Evolutionary conservation across 768 basidiomycete species (phyloP), one percentile per base, ranked within the genome.

Genomic region (Glaciozyma martinii): DNA sequence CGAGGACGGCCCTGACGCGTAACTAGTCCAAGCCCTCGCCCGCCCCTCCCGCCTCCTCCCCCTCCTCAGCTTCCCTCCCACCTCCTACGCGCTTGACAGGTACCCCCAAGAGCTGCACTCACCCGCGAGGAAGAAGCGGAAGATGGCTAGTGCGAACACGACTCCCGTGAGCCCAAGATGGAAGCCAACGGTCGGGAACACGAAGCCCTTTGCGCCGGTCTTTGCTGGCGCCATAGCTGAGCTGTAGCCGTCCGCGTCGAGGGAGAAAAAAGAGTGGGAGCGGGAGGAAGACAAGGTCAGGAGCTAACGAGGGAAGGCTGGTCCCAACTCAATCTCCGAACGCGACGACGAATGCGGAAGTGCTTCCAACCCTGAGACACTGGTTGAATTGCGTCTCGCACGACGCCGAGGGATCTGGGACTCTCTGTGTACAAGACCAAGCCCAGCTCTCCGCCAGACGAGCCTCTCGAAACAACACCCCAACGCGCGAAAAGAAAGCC

Each of bases 41-140:
- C 13, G 50, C 53, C n/a, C 25, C n/a, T 27, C 5, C 1, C 32
- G 37, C 37, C 3, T 37, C 1, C 55, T 13, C 5, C 12, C 7
- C 23, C n/a, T 42, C 2, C 37, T n/a, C 13, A 23, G 55, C 33
- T n/a, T 10, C 27, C 32, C 30, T 6, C 19, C 13, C 29, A 1
- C 52, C 8, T 23, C 18, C 30, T 21, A 30, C 53, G 16, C 10
- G 52, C 52, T 27, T 15, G 44, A 19, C 3, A 33, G 21, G n/a
- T 21, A 19, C 5, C 10, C 33, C 30, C 18, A 8, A 29, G 2
- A 25, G 1, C 25, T 5, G 10, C 10, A 42, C 71, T 40, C 44
- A 70, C 71, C 72, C 25, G 59, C 50, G 33, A 73, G 27, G 52
- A 66, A 64, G 64, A 70, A 66, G 18, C 71, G 30, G 57, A 64